phyloP scores from a whole-genome alignment of 495 filamentous ascomycete species.

The Penicillium bovifimosum region DNA sequence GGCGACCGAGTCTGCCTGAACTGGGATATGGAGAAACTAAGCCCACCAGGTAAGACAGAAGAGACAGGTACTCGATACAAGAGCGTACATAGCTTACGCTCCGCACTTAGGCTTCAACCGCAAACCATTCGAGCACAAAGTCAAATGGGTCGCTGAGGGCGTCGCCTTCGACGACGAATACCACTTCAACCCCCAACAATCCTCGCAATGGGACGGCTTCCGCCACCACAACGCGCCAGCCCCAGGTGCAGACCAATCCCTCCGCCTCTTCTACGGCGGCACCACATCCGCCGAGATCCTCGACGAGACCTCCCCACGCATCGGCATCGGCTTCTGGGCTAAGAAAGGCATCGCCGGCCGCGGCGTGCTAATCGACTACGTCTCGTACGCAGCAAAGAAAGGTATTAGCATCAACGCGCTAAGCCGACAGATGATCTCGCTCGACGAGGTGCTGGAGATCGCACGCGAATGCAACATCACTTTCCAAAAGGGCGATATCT shows the following conservation, averaged over 20 bases:
- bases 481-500: constrained; percentile 57
- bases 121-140: constrained; percentile 50
- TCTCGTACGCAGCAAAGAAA: constrained; percentile 42
- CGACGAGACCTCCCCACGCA: constrained; percentile 46
- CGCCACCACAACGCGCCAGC: constrained; percentile 48
- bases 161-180: constrained; percentile 62
- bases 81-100: not conserved
- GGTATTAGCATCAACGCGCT: constrained; percentile 51
- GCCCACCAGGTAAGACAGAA: constrained; percentile 31
- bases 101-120: constrained; percentile 42
- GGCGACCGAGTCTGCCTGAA: constrained; percentile 47
- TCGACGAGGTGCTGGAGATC: constrained; percentile 43
- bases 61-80: not conserved
- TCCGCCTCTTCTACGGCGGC: constrained; percentile 49
- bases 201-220: constrained; percentile 77
- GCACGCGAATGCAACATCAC: constrained; percentile 55
- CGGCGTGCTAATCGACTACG: constrained; percentile 52
- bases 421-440: constrained; percentile 55
- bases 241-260: constrained; percentile 29
- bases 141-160: constrained; percentile 47
- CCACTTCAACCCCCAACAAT: constrained; percentile 68
- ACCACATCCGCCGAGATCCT: constrained; percentile 48
- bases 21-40: constrained; percentile 48
- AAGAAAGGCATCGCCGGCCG: constrained; percentile 50
- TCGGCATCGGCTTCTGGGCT: constrained; percentile 46